Conservation (phyloP, 352 stramenopile genomes). For the Pythium diclinum region DNA sequence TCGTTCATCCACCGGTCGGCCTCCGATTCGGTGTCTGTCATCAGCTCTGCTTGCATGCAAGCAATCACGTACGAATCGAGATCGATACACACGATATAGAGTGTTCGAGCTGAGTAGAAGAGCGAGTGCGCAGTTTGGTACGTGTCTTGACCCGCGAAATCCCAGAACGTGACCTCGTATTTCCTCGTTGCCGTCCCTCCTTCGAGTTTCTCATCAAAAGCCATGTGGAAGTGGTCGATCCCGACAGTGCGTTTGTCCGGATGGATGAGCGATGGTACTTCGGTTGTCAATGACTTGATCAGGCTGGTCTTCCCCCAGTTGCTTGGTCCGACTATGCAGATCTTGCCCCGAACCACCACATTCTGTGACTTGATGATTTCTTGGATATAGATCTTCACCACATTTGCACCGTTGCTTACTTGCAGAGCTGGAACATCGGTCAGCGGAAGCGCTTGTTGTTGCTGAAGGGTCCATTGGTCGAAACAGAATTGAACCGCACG, state of each 20-base stretch:
- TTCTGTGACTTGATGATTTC: background rate
- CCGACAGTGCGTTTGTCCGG: constrained; percentile 28
- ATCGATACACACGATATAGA: constrained; percentile 14
- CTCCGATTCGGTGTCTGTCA: background rate
- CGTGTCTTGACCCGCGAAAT: too few species aligned
- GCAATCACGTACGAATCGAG: constrained; percentile 2
- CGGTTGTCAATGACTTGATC: constrained; percentile 26
- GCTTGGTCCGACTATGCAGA: constrained; percentile 30
- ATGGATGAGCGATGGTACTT: background rate
- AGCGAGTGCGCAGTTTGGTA: too few species aligned
- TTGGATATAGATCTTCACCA: background rate
- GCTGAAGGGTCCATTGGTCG: background rate
- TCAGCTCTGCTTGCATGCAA: background rate
- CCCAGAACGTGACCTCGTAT: constrained; percentile 19
- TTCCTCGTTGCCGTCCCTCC: background rate
- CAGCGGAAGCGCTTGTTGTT: background rate
- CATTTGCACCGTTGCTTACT: background rate
- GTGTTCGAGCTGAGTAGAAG: too few species aligned
- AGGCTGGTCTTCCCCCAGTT: constrained; percentile 29
- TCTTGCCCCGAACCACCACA: constrained; percentile 11
- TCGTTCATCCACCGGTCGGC: background rate
- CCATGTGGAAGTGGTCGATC: constrained; percentile 26
- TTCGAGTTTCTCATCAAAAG: background rate
- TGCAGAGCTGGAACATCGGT: background rate
- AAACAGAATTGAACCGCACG: background rate